A percentile compares a stretch with the other conserved stretches of the same genome.
These are phyloP conservation scores for Geotrichum reessii DNA, from an alignment of 1,139 yeast genomes.

Conservation along the genomic window DNA sequence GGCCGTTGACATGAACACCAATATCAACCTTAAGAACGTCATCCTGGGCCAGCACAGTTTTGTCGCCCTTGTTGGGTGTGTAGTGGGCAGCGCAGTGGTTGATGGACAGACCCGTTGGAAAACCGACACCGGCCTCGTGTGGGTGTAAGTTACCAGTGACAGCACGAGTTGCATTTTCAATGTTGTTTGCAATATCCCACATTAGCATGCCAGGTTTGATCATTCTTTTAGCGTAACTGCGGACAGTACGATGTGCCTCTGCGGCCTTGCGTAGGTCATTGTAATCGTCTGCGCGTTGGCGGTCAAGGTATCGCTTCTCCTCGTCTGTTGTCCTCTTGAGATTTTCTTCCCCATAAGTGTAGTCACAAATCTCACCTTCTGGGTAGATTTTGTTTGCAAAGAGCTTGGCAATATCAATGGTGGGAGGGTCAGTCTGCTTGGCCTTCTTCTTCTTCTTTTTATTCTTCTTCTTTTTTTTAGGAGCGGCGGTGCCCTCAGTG, in stretches of 20 bases:
- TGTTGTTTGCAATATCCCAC: constrained; percentile 84
- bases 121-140: constrained; percentile 79
- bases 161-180: constrained; percentile 78
- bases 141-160: constrained; percentile 61
- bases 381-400: constrained; percentile 16
- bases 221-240: constrained; percentile 67
- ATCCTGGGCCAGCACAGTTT: constrained; percentile 66
- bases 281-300: constrained; percentile 63
- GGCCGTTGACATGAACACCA: constrained; percentile 97
- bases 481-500: neutral
- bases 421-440: constrained; percentile 15
- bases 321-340: constrained; percentile 75
- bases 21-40: constrained; percentile 96
- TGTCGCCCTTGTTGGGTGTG: constrained; percentile 95
- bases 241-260: constrained; percentile 87
- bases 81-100: constrained; percentile 97
- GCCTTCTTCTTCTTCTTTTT: constrained; percentile 18
- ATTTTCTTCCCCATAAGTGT: constrained; percentile 70
- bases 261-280: constrained; percentile 94
- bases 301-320: constrained; percentile 78
- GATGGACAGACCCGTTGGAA: constrained; percentile 92
- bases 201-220: constrained; percentile 90
- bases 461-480: constrained; percentile 14
- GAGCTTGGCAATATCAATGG: constrained; percentile 16
- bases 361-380: constrained; percentile 36